phyloP scores from a whole-genome alignment of 257 asterid genomes.

The Forsythia suspensa region DNA sequence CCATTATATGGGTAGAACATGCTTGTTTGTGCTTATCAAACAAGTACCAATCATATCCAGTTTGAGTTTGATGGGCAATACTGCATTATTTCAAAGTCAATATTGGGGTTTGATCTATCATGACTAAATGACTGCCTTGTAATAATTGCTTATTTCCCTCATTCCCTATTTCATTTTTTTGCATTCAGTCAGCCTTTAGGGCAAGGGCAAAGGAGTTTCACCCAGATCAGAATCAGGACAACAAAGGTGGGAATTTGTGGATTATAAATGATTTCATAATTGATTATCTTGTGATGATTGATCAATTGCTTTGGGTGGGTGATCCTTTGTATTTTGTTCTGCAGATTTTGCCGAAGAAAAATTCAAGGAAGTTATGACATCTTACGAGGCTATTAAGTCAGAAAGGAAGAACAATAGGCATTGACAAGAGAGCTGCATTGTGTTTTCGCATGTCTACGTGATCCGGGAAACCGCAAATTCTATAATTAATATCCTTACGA shows the following conservation, averaged over 20 bases:
- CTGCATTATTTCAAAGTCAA: not conserved
- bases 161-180: conserved; percentile 6
- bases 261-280: conserved; percentile 2
- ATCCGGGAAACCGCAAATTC: not conserved
- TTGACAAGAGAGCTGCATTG: not conserved
- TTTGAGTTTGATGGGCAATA: not conserved
- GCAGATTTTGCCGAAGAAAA: conserved; percentile 82
- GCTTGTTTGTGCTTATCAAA: not conserved
- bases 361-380: conserved; percentile 74
- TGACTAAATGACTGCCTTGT: not conserved
- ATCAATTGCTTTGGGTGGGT: not conserved
- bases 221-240: conserved; percentile 89
- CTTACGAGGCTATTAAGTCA: conserved; percentile 50
- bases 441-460: not conserved
- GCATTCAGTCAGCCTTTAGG: conserved; percentile 82
- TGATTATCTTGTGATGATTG: too few relatives aligned
- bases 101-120: not conserved
- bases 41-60: not conserved
- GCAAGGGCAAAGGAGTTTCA: conserved; percentile 83
- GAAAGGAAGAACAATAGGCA: conserved; percentile 58
- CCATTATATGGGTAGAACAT: not conserved
- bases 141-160: not conserved
- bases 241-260: conserved; percentile 52
- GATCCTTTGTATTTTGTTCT: conserved; percentile 4
- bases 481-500: too few relatives aligned